These are phyloP conservation scores for Tolypocladium ophioglossoides DNA, from an alignment of 2,329 filamentous ascomycete species.

Conservation along the genomic window DNA sequence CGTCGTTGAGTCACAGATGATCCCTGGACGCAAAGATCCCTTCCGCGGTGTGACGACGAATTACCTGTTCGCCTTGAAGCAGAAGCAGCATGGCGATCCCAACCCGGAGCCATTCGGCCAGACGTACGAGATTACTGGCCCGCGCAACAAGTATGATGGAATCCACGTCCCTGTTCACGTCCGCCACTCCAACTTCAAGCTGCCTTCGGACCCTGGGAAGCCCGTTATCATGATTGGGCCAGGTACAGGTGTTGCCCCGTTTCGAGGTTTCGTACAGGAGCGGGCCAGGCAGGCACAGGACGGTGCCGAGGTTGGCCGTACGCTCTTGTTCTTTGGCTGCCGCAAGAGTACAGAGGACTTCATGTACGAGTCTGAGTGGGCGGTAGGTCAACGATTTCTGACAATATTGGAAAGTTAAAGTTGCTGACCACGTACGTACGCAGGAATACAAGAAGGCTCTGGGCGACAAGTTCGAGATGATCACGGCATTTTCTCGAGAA, in stretches of 20 bases:
- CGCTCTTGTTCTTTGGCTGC: slow-evolving; percentile 91
- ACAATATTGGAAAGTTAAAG: not conserved
- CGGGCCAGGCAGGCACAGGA: slow-evolving; percentile 71
- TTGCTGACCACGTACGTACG: slow-evolving; percentile 4
- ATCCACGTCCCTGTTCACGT: slow-evolving; percentile 92
- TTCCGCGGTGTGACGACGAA: slow-evolving; percentile 96
- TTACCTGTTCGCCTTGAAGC: slow-evolving; percentile 87
- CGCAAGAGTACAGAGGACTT: slow-evolving; percentile 83
- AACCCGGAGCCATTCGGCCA: slow-evolving; percentile 73
- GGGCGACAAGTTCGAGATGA: slow-evolving; percentile 79
- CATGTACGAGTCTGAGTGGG: slow-evolving; percentile 84
- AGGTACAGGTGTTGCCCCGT: slow-evolving; percentile 91
- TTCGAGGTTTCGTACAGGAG: slow-evolving; percentile 92
- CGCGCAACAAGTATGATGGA: slow-evolving; percentile 93
- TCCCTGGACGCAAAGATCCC: slow-evolving; percentile 66
- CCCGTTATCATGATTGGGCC: slow-evolving; percentile 94
- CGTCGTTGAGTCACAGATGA: slow-evolving; percentile 74
- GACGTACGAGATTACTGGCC: slow-evolving; percentile 78
- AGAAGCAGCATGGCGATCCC: slow-evolving; percentile 88
- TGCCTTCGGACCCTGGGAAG: slow-evolving; percentile 88
- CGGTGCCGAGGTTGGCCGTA: slow-evolving; percentile 76
- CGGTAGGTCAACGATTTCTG: slow-evolving; percentile 47
- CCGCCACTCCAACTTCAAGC: slow-evolving; percentile 97
- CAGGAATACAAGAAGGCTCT: slow-evolving; percentile 76
- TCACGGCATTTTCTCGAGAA: slow-evolving; percentile 94